Conservation (phyloP, 345 rosid genomes). For the Euclidium syriacum region DNA sequence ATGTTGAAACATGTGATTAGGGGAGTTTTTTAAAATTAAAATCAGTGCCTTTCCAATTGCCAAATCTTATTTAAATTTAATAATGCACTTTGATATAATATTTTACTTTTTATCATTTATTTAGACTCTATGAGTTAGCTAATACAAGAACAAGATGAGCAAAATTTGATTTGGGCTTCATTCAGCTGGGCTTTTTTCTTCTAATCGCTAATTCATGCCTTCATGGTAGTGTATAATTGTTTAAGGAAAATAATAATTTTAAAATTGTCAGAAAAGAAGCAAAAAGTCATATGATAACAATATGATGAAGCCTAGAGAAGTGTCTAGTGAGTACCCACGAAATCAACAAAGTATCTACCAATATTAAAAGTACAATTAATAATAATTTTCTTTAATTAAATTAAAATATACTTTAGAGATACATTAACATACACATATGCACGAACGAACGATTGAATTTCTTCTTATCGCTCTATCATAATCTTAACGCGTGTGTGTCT, state of each 20-base stretch:
- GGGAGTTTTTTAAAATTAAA: not conserved
- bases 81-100: not conserved
- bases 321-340: constrained; percentile 13
- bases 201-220: not conserved
- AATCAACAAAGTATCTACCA: constrained; percentile 21
- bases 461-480: not conserved
- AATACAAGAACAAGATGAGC: no score
- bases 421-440: constrained; percentile 5
- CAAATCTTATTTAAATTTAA: not conserved
- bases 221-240: not conserved
- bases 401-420: not conserved
- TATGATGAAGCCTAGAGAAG: constrained; percentile 19
- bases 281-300: not conserved
- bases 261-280: not conserved
- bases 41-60: constrained; percentile 7
- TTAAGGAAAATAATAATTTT: not conserved
- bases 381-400: not conserved
- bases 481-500: constrained; percentile 33
- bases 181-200: not conserved
- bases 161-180: not conserved
- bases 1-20: constrained; percentile 17
- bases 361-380: not conserved
- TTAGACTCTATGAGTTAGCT: no score
- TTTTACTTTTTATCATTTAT: no score
- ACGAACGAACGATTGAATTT: not conserved